Evolutionary conservation across 768 basidiomycete species (phyloP).

Genomic region (Cytidiella melzeri): DNA sequence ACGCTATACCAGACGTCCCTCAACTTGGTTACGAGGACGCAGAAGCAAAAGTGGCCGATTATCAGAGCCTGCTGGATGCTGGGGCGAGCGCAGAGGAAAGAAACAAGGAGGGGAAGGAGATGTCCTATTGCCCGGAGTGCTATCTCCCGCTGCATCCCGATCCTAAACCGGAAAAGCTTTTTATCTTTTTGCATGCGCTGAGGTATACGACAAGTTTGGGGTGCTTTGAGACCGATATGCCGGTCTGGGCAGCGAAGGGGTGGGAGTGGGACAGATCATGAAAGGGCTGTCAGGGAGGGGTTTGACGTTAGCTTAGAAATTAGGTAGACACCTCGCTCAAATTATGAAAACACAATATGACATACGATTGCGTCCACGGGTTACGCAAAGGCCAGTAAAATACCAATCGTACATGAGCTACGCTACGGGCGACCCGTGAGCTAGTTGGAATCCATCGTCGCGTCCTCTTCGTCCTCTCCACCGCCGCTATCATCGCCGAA

Average conservation of each 20-base stretch:
- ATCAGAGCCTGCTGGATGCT: background rate
- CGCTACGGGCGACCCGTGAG: too few relatives aligned
- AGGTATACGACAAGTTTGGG: constrained; percentile 79
- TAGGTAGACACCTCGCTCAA: too few relatives aligned
- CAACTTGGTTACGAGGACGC: constrained; percentile 49
- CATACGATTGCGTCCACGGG: too few relatives aligned
- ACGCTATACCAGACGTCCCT: constrained; percentile 12
- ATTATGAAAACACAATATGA: too few relatives aligned
- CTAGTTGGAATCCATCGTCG: constrained; percentile 9
- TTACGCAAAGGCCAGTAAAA: too few relatives aligned
- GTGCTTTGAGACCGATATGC: constrained; percentile 81
- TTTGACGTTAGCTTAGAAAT: background rate
- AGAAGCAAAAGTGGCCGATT: constrained; percentile 24
- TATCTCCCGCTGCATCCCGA: constrained; percentile 92
- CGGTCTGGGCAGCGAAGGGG: constrained; percentile 78
- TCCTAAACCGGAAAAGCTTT: constrained; percentile 85
- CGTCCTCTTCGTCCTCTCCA: constrained; percentile 4
- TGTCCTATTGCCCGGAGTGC: constrained; percentile 80
- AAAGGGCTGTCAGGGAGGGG: background rate
- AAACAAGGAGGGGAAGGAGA: constrained; percentile 15
- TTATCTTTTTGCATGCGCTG: constrained; percentile 93
- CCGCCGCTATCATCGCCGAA: constrained; percentile 21
- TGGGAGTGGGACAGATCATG: constrained; percentile 52
- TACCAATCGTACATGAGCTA: too few relatives aligned
- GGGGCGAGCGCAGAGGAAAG: background rate